Base-by-base conservation (phyloP, 108 stramenopile genomes). In the Conticribra guillardii region DNA sequence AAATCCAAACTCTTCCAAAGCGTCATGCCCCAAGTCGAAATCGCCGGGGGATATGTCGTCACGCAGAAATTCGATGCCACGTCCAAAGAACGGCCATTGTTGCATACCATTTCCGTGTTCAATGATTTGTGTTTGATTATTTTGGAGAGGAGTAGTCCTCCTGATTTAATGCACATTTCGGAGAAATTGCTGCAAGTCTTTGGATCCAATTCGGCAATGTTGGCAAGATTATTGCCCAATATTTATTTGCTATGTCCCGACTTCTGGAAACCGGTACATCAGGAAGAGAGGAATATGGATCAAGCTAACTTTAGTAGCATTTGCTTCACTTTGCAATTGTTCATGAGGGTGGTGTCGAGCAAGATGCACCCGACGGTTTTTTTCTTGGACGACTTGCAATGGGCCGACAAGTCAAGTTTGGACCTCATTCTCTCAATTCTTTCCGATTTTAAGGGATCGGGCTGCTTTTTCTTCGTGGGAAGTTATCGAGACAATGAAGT, bases 301-400 rank as follows among this genome's bases (percentile, higher is more conserved):
- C 4, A 17, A 24, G 47, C 58, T 16, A 69, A 57, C 47, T 33
- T 44, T 21, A 55, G 45, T 24, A 58, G 17, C 4, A n/a, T 69
- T 4, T 46, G 21, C 3, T 69, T 58, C 21, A 48, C 33, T n/a
- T n/a, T 69, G 3, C 55, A 48, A 22, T 21, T 18, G 11, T 69
- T 69, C 37, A 49, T 69, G 37, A 46, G 65, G 30, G 53, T 54
- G 15, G 23, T 66, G 15, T 66, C 65, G 14, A 41, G 15, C 34
- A 33, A 49, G 31, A 57, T 56, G 3, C 21, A 19, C 16, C 67
- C 67, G 11, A 24, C 58, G 4, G 18, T 69, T 24, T 15, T 69
- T 16, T 74, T 81, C 31, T 65, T 85, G 5, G 84, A 85, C 54
- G 77, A 85, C 64, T 18, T 84, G 14, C 83, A 84, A 45, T 85